phyloP scores from a whole-genome alignment of 441 rosid species.

The Adansonia madagascariensis region DNA sequence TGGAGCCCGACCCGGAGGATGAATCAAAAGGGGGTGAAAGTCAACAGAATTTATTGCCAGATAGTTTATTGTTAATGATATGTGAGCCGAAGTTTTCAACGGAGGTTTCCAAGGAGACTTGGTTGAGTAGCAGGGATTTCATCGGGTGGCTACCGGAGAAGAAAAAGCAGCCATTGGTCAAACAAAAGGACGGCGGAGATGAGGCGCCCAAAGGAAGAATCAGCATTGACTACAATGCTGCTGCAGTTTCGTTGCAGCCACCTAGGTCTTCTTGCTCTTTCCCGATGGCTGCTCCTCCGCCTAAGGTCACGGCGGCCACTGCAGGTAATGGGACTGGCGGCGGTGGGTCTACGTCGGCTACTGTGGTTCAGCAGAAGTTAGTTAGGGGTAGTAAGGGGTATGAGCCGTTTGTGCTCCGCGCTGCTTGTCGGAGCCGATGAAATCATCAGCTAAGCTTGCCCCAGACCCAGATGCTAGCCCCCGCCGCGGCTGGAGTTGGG shows the following conservation, averaged over 20 bases:
- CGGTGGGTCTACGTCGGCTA: constrained; percentile 40
- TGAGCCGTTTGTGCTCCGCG: constrained; percentile 75
- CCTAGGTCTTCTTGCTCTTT: constrained; percentile 80
- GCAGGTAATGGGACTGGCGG: constrained; percentile 38
- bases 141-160: constrained; percentile 72
- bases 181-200: constrained; percentile 45
- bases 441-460: constrained; percentile 61
- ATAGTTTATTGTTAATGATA: constrained; percentile 85
- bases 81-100: constrained; percentile 94
- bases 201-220: constrained; percentile 41
- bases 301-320: constrained; percentile 33
- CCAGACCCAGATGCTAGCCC: constrained; percentile 62
- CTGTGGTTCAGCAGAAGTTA: constrained; percentile 59
- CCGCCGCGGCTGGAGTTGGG: constrained; percentile 74
- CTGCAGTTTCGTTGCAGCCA: constrained; percentile 57
- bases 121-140: constrained; percentile 91
- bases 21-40: constrained; percentile 43
- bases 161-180: constrained; percentile 46
- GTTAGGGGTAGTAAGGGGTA: constrained; percentile 54
- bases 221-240: constrained; percentile 46
- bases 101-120: constrained; percentile 96
- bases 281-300: constrained; percentile 41
- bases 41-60: constrained; percentile 57
- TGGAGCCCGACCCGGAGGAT: constrained; percentile 34
- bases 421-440: constrained; percentile 92